Evolutionary conservation across 2,329 filamentous ascomycete species (phyloP), one percentile per base, ranked within the genome.

Genomic region (Fusarium stilboides): DNA sequence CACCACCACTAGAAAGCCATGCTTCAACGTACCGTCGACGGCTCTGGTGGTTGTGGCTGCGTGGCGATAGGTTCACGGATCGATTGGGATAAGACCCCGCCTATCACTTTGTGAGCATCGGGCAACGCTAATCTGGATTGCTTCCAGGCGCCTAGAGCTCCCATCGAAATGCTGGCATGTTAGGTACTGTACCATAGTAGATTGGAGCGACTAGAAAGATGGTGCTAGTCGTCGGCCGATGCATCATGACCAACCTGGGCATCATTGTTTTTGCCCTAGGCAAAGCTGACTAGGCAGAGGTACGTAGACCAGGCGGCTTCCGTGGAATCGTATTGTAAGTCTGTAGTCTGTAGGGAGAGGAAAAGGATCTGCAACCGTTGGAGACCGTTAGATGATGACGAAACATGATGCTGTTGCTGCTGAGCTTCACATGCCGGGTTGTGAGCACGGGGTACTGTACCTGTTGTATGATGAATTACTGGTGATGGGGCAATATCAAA

Each of bases 221-320:
- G 39, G 28, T 67, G 53, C 67, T 37, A 53, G 45, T 44, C 43
- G 46, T 65, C 15, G 10, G 42, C 62, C 53, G 51, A 68, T 55
- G 55, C 67, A 70, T 54, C 51, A 68, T 70, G 68, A 70, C 67
- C 54, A 62, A 68, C 40, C 46, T 36, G 36, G 51, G 44, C 68
- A 70, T 70, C 68, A 70, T 70, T 57, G 59, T 53, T 57, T 33
- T 57, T 34, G 15, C 26, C 37, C 52, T 60, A 39, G 20, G 22
- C 47, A 62, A 56, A 50, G 37, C 36, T 57, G 58, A 51, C 36
- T 51, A 51, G 57, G 49, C 59, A 36, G 10, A 31, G 53, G 40
- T n/a, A n/a, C n/a, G n/a, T 19, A 40, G 55, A 37, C 36, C 34
- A 51, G 47, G 49, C 54, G 44, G 42, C 40, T 33, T 42, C 52